Conservation (phyloP, 2,329 filamentous ascomycete species). For the Cercospora sp. region DNA sequence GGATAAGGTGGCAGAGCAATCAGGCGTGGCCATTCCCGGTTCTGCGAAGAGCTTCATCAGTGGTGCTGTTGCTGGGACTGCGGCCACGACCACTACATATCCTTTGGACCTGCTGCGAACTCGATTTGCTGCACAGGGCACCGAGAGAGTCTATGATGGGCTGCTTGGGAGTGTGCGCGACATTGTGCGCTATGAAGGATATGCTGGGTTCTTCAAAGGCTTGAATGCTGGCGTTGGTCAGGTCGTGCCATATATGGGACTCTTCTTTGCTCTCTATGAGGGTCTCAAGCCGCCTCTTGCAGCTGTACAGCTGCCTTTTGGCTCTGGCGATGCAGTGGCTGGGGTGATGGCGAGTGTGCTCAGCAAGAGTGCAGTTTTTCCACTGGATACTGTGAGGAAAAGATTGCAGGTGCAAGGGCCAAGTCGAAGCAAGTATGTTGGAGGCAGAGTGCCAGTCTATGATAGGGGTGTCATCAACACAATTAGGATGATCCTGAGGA, state of each 20-base stretch:
- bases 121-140: slow-evolving; percentile 93
- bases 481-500: slow-evolving; percentile 65
- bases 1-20: slow-evolving; percentile 51
- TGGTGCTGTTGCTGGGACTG: slow-evolving; percentile 78
- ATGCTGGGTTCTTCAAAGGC: slow-evolving; percentile 82
- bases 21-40: slow-evolving; percentile 59
- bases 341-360: slow-evolving; percentile 77
- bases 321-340: slow-evolving; percentile 78
- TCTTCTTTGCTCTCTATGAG: slow-evolving; percentile 93
- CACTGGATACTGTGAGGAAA: slow-evolving; percentile 89
- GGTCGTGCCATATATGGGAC: slow-evolving; percentile 94
- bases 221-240: slow-evolving; percentile 78
- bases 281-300: slow-evolving; percentile 55
- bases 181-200: slow-evolving; percentile 75
- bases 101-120: slow-evolving; percentile 91
- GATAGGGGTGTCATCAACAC: slow-evolving; percentile 65
- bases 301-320: slow-evolving; percentile 58
- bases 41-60: slow-evolving; percentile 78
- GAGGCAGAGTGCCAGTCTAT: slow-evolving; percentile 82
- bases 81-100: slow-evolving; percentile 82
- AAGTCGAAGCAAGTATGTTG: slow-evolving; percentile 71
- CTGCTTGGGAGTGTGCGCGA: slow-evolving; percentile 68
- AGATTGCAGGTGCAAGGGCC: slow-evolving; percentile 94
- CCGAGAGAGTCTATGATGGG: slow-evolving; percentile 72
- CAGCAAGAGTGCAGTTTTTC: slow-evolving; percentile 89